Percentiles rank a stretch among this genome's conserved stretches.
These are phyloP conservation scores for Sorghum bicolor DNA, from an alignment of 176 grass and related monocot species.

Conservation along the genomic window Sorghum_bicolor_NCBIv3 NC_012872.2:10248001-10248500, in stretches of 20 bases:
- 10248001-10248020: not conserved
- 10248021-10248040: not conserved
- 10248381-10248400: no score
- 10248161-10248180: not conserved
- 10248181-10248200: not conserved
- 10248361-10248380: not conserved
- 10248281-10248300: not conserved
- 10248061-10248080: not conserved
- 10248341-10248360: not conserved
- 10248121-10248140: not conserved
- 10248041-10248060: no score
- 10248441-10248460: not conserved
- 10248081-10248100: not conserved
- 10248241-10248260: not conserved
- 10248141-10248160: not conserved
- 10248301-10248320: not conserved
- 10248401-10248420: not conserved
- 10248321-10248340: conserved; percentile 5
- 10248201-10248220: not conserved
- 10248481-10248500: not conserved
- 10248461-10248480: not conserved
- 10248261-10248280: not conserved
- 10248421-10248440: no score
- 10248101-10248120: not conserved
- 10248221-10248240: not conserved